phyloP scores from a whole-genome alignment of 106 monocot species.

The Iris macrosiphon region DNA sequence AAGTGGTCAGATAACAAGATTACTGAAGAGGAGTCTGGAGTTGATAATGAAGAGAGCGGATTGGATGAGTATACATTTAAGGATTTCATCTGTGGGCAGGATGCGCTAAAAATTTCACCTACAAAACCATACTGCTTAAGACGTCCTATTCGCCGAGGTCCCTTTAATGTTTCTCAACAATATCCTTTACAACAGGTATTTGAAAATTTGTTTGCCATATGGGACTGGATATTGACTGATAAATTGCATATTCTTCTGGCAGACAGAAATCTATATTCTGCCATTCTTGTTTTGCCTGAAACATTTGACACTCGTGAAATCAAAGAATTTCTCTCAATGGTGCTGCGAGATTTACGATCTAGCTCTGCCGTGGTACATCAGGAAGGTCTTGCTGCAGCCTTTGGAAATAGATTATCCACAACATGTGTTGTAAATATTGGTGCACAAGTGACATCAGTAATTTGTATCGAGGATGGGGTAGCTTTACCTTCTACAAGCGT shows the following conservation, averaged over 20 bases:
- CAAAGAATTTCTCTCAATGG: slow-evolving; percentile 87
- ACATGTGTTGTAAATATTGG: slow-evolving; percentile 96
- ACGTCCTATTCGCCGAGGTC: slow-evolving; percentile 85
- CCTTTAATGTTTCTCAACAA: slow-evolving; percentile 84
- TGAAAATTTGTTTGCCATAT: slow-evolving; percentile 75
- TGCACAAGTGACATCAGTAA: slow-evolving; percentile 84
- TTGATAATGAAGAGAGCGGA: slow-evolving; percentile 15
- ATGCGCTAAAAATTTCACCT: slow-evolving; percentile 76
- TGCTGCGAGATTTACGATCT: slow-evolving; percentile 74
- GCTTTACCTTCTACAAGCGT: slow-evolving; percentile 85
- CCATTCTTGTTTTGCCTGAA: slow-evolving; percentile 80
- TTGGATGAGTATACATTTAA: slow-evolving; percentile 37
- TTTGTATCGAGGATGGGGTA: slow-evolving; percentile 97
- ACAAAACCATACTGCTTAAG: slow-evolving; percentile 72
- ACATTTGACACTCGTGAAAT: slow-evolving; percentile 92
- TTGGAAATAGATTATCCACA: slow-evolving; percentile 97
- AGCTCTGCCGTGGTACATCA: slow-evolving; percentile 88
- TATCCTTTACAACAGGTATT: slow-evolving; percentile 79
- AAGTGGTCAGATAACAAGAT: slow-evolving; percentile 29
- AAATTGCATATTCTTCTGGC: slow-evolving; percentile 58
- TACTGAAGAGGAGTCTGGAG: slow-evolving; percentile 16
- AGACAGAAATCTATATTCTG: slow-evolving; percentile 63
- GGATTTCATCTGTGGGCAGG: slow-evolving; percentile 79
- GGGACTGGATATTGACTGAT: slow-evolving; percentile 93
- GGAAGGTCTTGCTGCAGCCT: slow-evolving; percentile 98